Evolutionary conservation across 2,329 filamentous ascomycete species (phyloP).

Genomic region (Sclerotinia borealis): DNA sequence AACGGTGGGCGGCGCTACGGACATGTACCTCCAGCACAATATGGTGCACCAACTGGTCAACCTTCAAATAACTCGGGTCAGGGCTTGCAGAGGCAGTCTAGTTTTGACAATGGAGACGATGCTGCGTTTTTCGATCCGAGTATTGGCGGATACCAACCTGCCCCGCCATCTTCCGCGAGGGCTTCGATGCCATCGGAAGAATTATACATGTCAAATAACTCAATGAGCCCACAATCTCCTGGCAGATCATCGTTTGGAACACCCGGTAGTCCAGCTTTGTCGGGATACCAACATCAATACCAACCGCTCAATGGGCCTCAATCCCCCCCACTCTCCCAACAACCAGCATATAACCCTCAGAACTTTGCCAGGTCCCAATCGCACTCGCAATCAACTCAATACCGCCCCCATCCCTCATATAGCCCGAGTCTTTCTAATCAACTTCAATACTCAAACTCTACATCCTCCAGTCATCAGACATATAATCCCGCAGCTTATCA

Average conservation of each 20-base stretch:
- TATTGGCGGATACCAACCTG: slow-evolving; percentile 30
- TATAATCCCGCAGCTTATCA: slow-evolving; percentile 61
- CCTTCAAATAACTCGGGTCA: slow-evolving; percentile 35
- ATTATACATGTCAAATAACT: slow-evolving; percentile 47
- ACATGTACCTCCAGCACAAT: slow-evolving; percentile 60
- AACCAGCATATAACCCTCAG: slow-evolving; percentile 55
- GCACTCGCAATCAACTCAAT: slow-evolving; percentile 36
- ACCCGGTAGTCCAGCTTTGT: slow-evolving; percentile 30
- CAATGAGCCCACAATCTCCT: slow-evolving; percentile 26
- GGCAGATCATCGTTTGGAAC: slow-evolving; percentile 25
- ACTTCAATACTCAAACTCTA: slow-evolving; percentile 36
- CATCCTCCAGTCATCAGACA: slow-evolving; percentile 42
- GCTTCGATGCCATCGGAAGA: slow-evolving; percentile 45
- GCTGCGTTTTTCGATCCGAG: slow-evolving; percentile 43
- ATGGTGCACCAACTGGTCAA: slow-evolving; percentile 39
- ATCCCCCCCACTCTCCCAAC: slow-evolving; percentile 34
- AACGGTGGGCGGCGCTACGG: slow-evolving; percentile 59
- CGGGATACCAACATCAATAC: slow-evolving; percentile 47
- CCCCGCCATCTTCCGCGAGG: slow-evolving; percentile 26
- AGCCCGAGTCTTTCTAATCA: slow-evolving; percentile 36
- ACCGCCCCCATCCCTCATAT: slow-evolving; percentile 44
- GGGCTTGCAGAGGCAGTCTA: slow-evolving; percentile 48
- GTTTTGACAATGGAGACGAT: slow-evolving; percentile 75
- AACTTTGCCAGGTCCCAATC: slow-evolving; percentile 44
- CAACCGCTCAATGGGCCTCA: slow-evolving; percentile 37